Base-by-base conservation (phyloP, 257 asterid species). In the Capsicum rhomboideum region DNA sequence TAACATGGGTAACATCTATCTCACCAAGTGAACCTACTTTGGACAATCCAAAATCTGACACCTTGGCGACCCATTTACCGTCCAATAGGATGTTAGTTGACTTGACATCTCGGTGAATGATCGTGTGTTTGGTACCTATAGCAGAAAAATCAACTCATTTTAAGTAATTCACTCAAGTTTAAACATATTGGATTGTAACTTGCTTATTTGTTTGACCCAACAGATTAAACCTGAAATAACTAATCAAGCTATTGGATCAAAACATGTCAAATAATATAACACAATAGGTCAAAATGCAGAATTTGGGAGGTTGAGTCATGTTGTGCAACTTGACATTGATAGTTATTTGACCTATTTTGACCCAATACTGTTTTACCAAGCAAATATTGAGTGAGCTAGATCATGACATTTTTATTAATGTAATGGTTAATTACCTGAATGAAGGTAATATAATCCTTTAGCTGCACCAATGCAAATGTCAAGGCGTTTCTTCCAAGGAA, bases 21-120 rank as follows among this genome's bases (percentile, higher is more conserved):
- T 89, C 91, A 0, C 63, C 88, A 0, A 83, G 40, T 10, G 97
- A 94, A 17, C 97, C 93, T 2, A 89, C 61, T 77, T 90, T 93
- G 20, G 97, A 93, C 42, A 93, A 87, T 9, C 97, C 98, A 37
- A 93, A 92, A 75, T 92, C 97, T 1, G 95, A 91, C 21, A 93
- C 87, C 85, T 93, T 93, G 1, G 97, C 94, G 37, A 90, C 91
- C 86, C 85, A 89, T 68, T 91, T 91, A 64, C 91, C 94, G 8
- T 92, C 92, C 83, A 92, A 69, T 2, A 92, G 55, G 58, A 93
- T 92, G 83, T 92, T 93, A 10, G 93, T 91, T 20, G 97, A 91
- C 87, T 93, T 92, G 37, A 93, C 91, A 68, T 93, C 97, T 4
- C 97, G 90, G 80, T 92, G 97, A 66, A 93, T 93, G 56, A 93